Evolutionary conservation across 495 filamentous ascomycete genomes (phyloP).

Genomic region (Aspergillus baeticus): DNA sequence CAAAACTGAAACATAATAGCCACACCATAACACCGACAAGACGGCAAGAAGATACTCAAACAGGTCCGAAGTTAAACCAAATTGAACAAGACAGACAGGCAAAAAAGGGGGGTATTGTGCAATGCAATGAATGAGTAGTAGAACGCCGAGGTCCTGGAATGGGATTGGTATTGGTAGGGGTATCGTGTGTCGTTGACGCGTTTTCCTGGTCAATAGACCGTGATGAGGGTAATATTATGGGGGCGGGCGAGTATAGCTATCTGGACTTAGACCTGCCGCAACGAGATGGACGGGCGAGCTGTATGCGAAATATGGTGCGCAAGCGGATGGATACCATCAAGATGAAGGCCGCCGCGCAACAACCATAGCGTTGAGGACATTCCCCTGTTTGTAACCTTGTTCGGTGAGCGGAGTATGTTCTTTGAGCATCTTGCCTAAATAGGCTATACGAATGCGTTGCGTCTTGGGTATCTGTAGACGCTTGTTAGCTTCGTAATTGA

Average conservation of each 20-base stretch:
- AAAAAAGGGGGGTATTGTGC: conserved; percentile 44
- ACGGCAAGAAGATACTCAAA: neutral
- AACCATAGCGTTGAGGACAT: conserved; percentile 79
- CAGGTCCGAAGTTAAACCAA: neutral
- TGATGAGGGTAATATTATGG: neutral
- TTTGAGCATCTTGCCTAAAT: conserved; percentile 75
- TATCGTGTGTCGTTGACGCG: neutral
- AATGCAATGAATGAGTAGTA: conserved; percentile 16
- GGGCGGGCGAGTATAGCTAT: neutral
- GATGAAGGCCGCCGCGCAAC: conserved; percentile 38
- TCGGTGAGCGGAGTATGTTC: conserved; percentile 59
- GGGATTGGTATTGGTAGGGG: neutral
- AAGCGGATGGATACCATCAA: conserved; percentile 5
- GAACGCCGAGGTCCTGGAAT: conserved; percentile 15
- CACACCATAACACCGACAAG: too few species aligned
- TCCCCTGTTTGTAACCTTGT: conserved; percentile 74
- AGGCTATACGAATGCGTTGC: conserved; percentile 66
- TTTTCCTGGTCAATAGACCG: neutral
- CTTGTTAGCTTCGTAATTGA: conserved; percentile 2
- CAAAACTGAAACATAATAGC: too few species aligned
- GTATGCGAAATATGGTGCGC: too few species aligned
- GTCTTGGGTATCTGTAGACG: conserved; percentile 41
- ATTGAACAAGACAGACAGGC: conserved; percentile 5
- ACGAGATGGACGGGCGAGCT: too few species aligned
- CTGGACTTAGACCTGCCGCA: too few species aligned